These are phyloP conservation scores for Sclerotinia borealis DNA, from an alignment of 2,329 filamentous ascomycete genomes.

Conservation along the genomic window DNA sequence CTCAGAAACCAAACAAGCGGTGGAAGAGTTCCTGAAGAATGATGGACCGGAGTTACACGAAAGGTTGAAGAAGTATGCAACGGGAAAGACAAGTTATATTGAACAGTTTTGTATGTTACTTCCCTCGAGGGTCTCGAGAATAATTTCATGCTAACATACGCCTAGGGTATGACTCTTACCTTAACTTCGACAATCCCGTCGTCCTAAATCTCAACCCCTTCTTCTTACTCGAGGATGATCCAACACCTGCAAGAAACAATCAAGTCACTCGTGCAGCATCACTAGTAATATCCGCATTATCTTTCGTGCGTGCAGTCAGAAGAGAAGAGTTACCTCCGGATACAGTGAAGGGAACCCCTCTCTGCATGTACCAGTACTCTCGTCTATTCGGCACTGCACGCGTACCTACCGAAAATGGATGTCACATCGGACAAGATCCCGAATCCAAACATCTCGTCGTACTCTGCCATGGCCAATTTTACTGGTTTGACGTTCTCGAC, in stretches of 20 bases:
- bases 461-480: slow-evolving; percentile 90
- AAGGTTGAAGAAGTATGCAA: slow-evolving; percentile 83
- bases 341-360: slow-evolving; percentile 70
- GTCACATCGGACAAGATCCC: slow-evolving; percentile 91
- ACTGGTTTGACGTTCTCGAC: slow-evolving; percentile 98
- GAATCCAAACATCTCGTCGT: slow-evolving; percentile 91
- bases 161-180: slow-evolving; percentile 96
- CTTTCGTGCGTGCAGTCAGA: slow-evolving; percentile 87
- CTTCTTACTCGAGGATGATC: slow-evolving; percentile 94
- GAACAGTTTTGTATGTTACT: slow-evolving; percentile 86
- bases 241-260: slow-evolving; percentile 91
- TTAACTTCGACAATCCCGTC: slow-evolving; percentile 96
- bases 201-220: slow-evolving; percentile 97
- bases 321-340: slow-evolving; percentile 91
- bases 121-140: no score
- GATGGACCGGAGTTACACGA: slow-evolving; percentile 85
- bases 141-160: slow-evolving; percentile 8
- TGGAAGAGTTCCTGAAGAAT: slow-evolving; percentile 72
- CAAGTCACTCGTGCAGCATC: slow-evolving; percentile 94
- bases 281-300: slow-evolving; percentile 79
- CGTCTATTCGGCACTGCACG: slow-evolving; percentile 90
- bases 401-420: slow-evolving; percentile 89
- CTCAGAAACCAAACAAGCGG: slow-evolving; percentile 71
- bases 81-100: slow-evolving; percentile 90
- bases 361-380: slow-evolving; percentile 99